Evolutionary conservation across 2,329 filamentous ascomycete genomes (phyloP).

Genomic region (Parastagonospora nodorum): DNA sequence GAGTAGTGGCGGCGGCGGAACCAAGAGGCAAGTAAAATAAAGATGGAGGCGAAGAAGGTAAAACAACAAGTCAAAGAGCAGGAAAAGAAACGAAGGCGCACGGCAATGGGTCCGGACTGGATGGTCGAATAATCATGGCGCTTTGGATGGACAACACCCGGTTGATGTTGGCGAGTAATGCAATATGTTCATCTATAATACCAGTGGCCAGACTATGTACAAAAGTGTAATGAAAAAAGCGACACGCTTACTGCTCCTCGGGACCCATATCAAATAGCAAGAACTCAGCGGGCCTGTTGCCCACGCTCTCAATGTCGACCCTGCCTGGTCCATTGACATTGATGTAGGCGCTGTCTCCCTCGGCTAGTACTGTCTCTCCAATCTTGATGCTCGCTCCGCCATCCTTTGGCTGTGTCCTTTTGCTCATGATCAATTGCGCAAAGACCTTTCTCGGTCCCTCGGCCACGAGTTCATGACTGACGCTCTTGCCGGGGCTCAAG

Average conservation of each 20-base stretch:
- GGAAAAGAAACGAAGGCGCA: no score
- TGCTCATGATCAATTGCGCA: slow-evolving; percentile 76
- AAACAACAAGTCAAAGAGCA: no score
- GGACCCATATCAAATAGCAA: slow-evolving; percentile 56
- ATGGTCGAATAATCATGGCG: no score
- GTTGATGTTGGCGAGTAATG: no score
- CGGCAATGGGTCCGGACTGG: no score
- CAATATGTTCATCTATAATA: no score
- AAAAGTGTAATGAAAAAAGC: neutral
- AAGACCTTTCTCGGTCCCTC: slow-evolving; percentile 73
- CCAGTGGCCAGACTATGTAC: no score
- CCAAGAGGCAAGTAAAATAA: no score
- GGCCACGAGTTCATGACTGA: slow-evolving; percentile 74
- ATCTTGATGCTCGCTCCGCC: slow-evolving; percentile 73
- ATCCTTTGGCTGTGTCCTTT: slow-evolving; percentile 60
- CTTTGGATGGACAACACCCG: no score
- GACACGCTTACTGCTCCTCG: slow-evolving; percentile 19
- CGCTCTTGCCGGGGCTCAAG: slow-evolving; percentile 66
- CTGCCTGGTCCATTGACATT: slow-evolving; percentile 55
- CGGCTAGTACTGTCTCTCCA: slow-evolving; percentile 70
- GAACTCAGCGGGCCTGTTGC: slow-evolving; percentile 54
- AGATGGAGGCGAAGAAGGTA: no score
- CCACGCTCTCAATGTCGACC: slow-evolving; percentile 54
- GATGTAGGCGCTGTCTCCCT: slow-evolving; percentile 83
- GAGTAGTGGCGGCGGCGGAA: no score